Evolutionary conservation across 1,284 basidiomycete species (phyloP).

Genomic region (Coniferiporia sulphurascens): DNA sequence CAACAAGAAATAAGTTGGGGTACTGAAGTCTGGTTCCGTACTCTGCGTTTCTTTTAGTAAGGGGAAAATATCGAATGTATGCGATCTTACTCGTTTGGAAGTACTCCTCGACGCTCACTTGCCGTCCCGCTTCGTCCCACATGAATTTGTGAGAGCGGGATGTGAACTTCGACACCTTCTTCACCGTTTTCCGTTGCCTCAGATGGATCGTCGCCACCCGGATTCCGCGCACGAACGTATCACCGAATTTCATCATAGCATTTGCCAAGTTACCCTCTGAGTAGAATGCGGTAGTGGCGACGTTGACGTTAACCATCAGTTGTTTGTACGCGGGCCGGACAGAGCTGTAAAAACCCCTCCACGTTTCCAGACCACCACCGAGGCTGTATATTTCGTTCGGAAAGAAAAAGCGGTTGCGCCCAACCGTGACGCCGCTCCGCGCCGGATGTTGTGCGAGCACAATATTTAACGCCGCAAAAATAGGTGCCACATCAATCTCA

Average conservation of each 20-base stretch:
- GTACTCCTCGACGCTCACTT: constrained; percentile 58
- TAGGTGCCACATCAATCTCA: constrained; percentile 59
- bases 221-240: constrained; percentile 55
- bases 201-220: constrained; percentile 54
- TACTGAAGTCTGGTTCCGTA: constrained; percentile 45
- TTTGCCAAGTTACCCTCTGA: constrained; percentile 54
- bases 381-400: constrained; percentile 42
- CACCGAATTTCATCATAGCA: constrained; percentile 49
- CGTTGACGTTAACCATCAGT: constrained; percentile 77
- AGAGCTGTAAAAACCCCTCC: constrained; percentile 71
- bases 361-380: constrained; percentile 63
- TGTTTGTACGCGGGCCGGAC: constrained; percentile 67
- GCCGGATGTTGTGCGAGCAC: constrained; percentile 57
- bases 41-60: constrained; percentile 36
- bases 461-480: constrained; percentile 67
- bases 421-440: constrained; percentile 67
- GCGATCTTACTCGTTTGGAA: constrained; percentile 51
- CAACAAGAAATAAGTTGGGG: constrained; percentile 55
- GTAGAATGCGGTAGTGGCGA: constrained; percentile 75
- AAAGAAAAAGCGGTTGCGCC: constrained; percentile 74
- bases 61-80: not conserved
- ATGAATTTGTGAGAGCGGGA: constrained; percentile 52
- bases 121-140: constrained; percentile 41
- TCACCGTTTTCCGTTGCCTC: constrained; percentile 57
- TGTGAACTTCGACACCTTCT: constrained; percentile 40